Conservation (phyloP, 1,284 basidiomycete genomes). For the Pascua sp. region DNA sequence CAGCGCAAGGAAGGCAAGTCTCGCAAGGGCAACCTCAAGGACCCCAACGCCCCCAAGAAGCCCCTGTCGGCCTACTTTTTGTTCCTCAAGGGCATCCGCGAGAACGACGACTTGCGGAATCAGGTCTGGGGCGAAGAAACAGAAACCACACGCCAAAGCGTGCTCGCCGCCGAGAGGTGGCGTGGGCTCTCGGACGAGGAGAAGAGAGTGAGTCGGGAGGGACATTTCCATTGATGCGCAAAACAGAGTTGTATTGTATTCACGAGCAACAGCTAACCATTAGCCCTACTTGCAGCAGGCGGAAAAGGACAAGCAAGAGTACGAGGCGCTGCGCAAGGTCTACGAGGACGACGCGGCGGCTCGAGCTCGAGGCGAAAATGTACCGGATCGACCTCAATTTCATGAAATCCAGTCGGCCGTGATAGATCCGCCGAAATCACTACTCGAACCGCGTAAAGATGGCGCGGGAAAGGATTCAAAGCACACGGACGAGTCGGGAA, state of each 20-base stretch:
- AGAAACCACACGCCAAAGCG: constrained; percentile 92
- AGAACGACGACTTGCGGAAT: constrained; percentile 62
- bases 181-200: constrained; percentile 85
- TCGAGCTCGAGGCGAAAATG: constrained; percentile 54
- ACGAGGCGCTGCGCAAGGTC: constrained; percentile 71
- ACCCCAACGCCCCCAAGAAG: constrained; percentile 95
- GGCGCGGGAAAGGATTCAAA: constrained; percentile 2
- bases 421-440: constrained; percentile 20
- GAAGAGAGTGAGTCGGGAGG: constrained; percentile 76
- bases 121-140: constrained; percentile 88
- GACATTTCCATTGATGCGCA: constrained; percentile 1
- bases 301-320: constrained; percentile 87
- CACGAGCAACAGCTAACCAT: background rate
- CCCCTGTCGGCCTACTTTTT: constrained; percentile 92
- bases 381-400: constrained; percentile 55
- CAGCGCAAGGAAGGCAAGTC: constrained; percentile 92
- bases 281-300: constrained; percentile 86
- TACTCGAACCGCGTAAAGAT: constrained; percentile 13
- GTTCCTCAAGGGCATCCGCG: constrained; percentile 84
- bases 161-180: constrained; percentile 88
- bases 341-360: constrained; percentile 75
- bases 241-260: background rate
- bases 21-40: constrained; percentile 90
- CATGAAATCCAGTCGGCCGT: constrained; percentile 15
- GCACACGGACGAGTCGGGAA: constrained; percentile 8